Evolutionary conservation across 2,329 filamentous ascomycete species (phyloP).

Genomic region (Ceratocystis lukuohia): DNA sequence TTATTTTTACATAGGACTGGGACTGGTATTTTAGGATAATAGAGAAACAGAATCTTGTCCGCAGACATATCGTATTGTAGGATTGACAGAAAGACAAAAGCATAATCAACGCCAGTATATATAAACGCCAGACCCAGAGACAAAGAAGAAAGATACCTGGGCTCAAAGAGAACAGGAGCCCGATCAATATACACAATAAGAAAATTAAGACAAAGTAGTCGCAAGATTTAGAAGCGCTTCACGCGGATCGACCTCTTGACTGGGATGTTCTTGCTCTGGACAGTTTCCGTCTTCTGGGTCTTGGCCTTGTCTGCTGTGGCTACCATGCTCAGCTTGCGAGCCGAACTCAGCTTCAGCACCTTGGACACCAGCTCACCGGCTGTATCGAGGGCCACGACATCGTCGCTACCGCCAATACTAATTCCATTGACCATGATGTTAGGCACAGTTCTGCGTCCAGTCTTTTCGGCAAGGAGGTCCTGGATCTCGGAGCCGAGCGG

Average conservation of each 20-base stretch:
- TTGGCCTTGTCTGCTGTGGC: constrained; percentile 9
- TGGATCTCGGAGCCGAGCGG: constrained; percentile 62
- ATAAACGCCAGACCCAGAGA: constrained; percentile 9
- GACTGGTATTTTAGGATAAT: not conserved
- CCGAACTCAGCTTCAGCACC: constrained; percentile 57
- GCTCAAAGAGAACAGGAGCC: not conserved
- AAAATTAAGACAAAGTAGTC: not conserved
- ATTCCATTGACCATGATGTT: constrained; percentile 81
- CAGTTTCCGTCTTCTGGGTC: not conserved
- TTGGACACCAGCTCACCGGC: constrained; percentile 55
- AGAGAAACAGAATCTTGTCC: not conserved
- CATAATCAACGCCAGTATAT: constrained; percentile 3
- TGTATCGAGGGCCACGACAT: constrained; percentile 59
- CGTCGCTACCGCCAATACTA: constrained; percentile 82
- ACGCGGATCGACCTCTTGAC: constrained; percentile 3
- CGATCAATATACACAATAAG: constrained; percentile 7
- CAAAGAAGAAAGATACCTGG: not conserved
- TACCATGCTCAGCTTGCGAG: constrained; percentile 19
- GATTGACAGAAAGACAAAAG: not conserved
- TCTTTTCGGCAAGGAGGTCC: constrained; percentile 54
- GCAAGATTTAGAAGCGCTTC: constrained; percentile 2
- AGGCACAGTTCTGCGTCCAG: constrained; percentile 73
- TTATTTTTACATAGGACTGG: not conserved
- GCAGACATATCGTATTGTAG: not conserved
- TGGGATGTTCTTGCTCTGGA: constrained; percentile 12